Conservation (phyloP, 148 eudicot species). For the Gaultheria prostrata region DNA sequence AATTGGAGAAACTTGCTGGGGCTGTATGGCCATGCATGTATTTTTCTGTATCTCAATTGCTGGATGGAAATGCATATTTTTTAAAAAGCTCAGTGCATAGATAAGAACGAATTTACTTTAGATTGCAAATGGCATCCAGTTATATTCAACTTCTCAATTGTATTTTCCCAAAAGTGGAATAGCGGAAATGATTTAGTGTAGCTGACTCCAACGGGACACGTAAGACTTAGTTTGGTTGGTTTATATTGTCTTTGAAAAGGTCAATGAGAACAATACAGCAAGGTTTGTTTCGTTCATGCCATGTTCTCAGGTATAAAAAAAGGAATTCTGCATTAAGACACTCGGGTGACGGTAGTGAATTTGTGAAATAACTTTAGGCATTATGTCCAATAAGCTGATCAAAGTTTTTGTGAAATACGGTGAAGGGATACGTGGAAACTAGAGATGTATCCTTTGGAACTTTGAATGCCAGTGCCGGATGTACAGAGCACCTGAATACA, state of each 20-base stretch:
- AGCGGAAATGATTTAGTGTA: not conserved
- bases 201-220: not conserved
- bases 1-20: not conserved
- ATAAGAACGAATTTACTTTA: not conserved
- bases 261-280: not conserved
- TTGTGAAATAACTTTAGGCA: not conserved
- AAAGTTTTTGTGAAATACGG: not conserved
- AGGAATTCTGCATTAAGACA: not conserved
- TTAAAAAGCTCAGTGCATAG: not conserved
- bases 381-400: not conserved
- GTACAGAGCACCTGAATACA: not conserved
- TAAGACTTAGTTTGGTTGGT: not conserved
- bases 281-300: not conserved
- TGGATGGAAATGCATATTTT: not conserved
- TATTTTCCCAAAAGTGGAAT: not conserved
- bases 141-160: not conserved
- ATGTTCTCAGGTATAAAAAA: not conserved
- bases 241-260: not conserved
- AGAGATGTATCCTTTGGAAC: not conserved
- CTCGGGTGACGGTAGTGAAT: conserved; percentile 3
- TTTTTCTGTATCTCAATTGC: not conserved
- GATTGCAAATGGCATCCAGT: not conserved
- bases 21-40: not conserved
- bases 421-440: not conserved
- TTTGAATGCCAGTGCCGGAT: not conserved